Evolutionary conservation across 768 basidiomycete genomes (phyloP).

Genomic region (Leccinum subgranulosum): DNA sequence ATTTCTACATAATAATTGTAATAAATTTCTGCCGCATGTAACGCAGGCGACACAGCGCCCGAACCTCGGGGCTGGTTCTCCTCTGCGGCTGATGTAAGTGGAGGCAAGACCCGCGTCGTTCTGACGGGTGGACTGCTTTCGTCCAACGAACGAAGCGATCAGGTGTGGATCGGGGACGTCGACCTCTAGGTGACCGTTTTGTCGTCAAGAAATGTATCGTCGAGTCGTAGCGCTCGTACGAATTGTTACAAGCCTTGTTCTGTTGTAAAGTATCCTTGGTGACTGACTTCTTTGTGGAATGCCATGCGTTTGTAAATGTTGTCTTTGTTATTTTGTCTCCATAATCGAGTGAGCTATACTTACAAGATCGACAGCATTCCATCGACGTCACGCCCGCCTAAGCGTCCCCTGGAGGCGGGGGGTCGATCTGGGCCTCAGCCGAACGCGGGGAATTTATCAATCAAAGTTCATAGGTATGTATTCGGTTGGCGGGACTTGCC

Average conservation of each 20-base stretch:
- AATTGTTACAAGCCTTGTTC: neutral
- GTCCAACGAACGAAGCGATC: slow-evolving; percentile 39
- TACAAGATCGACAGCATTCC: no score
- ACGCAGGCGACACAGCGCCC: slow-evolving; percentile 12
- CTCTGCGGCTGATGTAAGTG: slow-evolving; percentile 23
- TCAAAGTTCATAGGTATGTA: no score
- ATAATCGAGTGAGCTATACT: no score
- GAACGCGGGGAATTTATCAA: no score
- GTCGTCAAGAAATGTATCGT: neutral
- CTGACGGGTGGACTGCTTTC: slow-evolving; percentile 41
- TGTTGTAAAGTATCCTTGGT: neutral
- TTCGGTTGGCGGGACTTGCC: no score
- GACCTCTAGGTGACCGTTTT: slow-evolving; percentile 5
- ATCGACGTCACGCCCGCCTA: no score
- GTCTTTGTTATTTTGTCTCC: no score
- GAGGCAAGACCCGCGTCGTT: slow-evolving; percentile 27
- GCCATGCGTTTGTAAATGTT: neutral
- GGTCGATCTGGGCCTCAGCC: no score
- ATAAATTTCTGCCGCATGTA: neutral
- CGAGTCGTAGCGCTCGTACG: neutral
- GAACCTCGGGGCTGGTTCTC: slow-evolving; percentile 45
- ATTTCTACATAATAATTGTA: neutral
- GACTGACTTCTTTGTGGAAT: neutral
- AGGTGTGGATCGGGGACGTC: slow-evolving; percentile 41
- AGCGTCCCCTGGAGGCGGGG: no score